Percentiles rank a stretch among this genome's conserved stretches.
phyloP scores from a whole-genome alignment of 352 stramenopile species.

The Aphanomyces stellatus region DNA sequence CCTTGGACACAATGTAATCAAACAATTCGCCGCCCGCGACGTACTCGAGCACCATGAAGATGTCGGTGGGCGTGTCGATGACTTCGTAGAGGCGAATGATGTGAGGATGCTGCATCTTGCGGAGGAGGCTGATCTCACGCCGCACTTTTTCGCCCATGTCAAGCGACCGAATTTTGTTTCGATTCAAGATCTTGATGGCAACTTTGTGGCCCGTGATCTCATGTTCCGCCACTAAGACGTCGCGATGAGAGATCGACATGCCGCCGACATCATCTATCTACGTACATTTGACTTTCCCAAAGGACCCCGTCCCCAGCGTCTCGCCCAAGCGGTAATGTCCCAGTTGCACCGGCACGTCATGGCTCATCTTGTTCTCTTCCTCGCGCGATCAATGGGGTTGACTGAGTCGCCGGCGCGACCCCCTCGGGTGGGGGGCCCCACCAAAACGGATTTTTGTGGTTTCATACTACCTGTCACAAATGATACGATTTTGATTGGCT shows the following conservation, averaged over 20 bases:
- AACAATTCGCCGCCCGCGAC: constrained; percentile 92
- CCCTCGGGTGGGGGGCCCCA: neutral
- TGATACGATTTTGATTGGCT: neutral
- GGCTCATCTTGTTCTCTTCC: constrained; percentile 30
- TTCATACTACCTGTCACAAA: neutral
- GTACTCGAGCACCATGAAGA: constrained; percentile 94
- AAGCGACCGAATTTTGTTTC: constrained; percentile 97
- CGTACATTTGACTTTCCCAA: constrained; percentile 98
- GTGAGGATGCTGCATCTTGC: constrained; percentile 98
- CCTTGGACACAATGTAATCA: constrained; percentile 99
- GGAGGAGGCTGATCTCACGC: constrained; percentile 98
- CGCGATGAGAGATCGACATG: constrained; percentile 21
- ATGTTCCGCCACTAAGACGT: constrained; percentile 94
- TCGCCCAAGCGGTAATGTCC: constrained; percentile 98
- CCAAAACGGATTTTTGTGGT: neutral
- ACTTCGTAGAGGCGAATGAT: constrained; percentile 99
- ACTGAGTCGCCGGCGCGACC: neutral
- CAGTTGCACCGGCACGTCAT: constrained; percentile 90
- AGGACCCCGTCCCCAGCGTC: constrained; percentile 98
- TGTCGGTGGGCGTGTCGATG: constrained; percentile 99
- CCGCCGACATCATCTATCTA: constrained; percentile 15
- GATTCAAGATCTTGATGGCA: constrained; percentile 99
- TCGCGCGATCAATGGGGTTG: neutral
- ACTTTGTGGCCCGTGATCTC: constrained; percentile 98
- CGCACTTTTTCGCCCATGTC: constrained; percentile 99